Percentiles rank a stretch among this genome's conserved stretches.
Conservation (phyloP, 1,139 yeast species). For the Hyphopichia wangnamkhiaoensis region DNA sequence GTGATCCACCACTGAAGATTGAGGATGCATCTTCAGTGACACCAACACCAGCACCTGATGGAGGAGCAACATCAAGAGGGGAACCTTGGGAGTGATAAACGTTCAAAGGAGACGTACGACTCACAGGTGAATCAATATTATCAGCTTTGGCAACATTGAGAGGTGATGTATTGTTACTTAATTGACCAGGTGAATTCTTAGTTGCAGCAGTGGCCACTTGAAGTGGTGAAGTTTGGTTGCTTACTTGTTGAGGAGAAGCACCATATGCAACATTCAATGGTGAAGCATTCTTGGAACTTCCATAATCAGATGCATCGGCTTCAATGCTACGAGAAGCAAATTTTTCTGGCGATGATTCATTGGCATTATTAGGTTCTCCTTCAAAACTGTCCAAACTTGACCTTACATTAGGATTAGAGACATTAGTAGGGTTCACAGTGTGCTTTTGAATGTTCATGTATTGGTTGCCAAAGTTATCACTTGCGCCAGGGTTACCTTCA, state of each 20-base stretch:
- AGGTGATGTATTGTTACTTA: neutral
- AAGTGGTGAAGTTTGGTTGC: neutral
- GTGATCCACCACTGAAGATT: neutral
- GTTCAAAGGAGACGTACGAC: no score
- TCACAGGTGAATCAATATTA: no score
- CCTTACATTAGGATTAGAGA: neutral
- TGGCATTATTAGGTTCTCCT: no score
- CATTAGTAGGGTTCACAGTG: neutral
- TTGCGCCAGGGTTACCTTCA: constrained; percentile 5
- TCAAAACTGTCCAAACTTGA: neutral
- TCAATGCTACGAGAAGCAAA: neutral
- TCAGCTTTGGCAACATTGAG: constrained; percentile 1
- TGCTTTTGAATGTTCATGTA: constrained; percentile 1
- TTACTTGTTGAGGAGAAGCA: neutral
- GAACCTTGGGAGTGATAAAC: no score
- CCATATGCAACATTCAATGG: neutral
- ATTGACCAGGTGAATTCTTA: neutral
- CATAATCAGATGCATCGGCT: neutral
- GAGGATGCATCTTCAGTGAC: constrained; percentile 2
- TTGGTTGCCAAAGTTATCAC: neutral
- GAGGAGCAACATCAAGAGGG: no score
- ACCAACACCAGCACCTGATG: constrained; percentile 1
- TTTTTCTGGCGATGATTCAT: neutral
- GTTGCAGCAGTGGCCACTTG: neutral
- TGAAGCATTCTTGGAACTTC: neutral